A percentile compares a stretch with the other conserved stretches of the same genome.
phyloP scores from a whole-genome alignment of 192 early-diverging fungal genomes.

The Gaertneriomyces sp. region DNA sequence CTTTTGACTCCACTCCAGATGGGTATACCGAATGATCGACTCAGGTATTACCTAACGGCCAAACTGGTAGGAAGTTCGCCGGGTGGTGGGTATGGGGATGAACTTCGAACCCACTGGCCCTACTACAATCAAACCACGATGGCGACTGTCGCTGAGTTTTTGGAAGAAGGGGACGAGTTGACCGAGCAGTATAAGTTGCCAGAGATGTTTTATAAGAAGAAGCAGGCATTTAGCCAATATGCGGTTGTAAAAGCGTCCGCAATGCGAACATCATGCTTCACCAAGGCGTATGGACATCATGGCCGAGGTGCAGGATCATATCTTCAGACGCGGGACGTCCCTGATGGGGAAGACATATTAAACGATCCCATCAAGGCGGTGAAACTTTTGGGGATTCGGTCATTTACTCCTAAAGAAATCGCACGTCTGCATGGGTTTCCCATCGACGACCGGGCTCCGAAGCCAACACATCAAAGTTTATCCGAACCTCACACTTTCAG shows the following conservation, averaged over 20 bases:
- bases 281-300: constrained; percentile 82
- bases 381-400: constrained; percentile 70
- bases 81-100: not conserved
- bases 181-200: not conserved
- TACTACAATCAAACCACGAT: not conserved
- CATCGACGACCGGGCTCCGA: constrained; percentile 22
- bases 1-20: constrained; percentile 49
- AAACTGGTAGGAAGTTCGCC: not conserved
- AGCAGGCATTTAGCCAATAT: constrained; percentile 10
- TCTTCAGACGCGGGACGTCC: constrained; percentile 67
- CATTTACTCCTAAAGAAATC: constrained; percentile 77
- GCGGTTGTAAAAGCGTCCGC: constrained; percentile 36
- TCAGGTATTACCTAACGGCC: constrained; percentile 49
- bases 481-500: constrained; percentile 42
- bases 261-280: constrained; percentile 42
- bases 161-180: constrained; percentile 5
- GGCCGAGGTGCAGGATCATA: constrained; percentile 74
- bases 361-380: constrained; percentile 62
- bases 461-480: not conserved
- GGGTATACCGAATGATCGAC: constrained; percentile 53
- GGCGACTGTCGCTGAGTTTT: constrained; percentile 8
- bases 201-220: not conserved
- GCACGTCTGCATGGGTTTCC: constrained; percentile 81
- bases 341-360: constrained; percentile 43
- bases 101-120: constrained; percentile 8